Base-by-base conservation (phyloP, 108 stramenopile species). In the Phaeodactylum tricornutum region DNA sequence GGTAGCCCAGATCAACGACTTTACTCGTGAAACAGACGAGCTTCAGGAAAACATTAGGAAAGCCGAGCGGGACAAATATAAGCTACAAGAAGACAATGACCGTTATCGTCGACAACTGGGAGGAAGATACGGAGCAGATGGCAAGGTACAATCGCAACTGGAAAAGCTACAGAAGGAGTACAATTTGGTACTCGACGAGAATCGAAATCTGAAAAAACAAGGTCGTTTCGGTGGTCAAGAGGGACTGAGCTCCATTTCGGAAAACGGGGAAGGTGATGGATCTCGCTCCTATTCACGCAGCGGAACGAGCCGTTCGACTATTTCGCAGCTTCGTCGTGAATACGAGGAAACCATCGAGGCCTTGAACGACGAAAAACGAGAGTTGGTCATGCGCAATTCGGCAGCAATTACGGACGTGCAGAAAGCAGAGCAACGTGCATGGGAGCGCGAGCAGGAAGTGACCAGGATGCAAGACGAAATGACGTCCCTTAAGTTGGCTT, bases 51-150 rank as follows among this genome's bases (percentile, higher is more conserved):
- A 41, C 30, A 32, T 66, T 45, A 61, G 33, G 42, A 59, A 62
- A 20, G 42, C 74, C 6, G 81, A 81, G 43, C 61, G 77, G 34
- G 84, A 72, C 27, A 79, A 62, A 25, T 63, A 46, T 32, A 71
- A 79, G 25, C 64, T 86, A 12, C 28, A 47, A 22, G 69, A 67
- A 33, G 88, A 91, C 9, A 86, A 84, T 55, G 88, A 91, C 50
- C 69, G 84, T 20, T 83, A 75, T 46, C 75, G 84, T n/a, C 70
- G 84, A n/a, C 83, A 83, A 42, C 62, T 91, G 29, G 75, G 84
- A 28, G 57, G 22, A 15, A 48, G 87, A 21, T 77, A 46, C 38
- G 84, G 84, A 9, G 33, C 75, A 7, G 81, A 70, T 49, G 61
- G 60, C 26, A 64, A 62, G 20, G 44, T 69, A 12, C 76, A 80